Percentiles rank a stretch among this genome's conserved stretches.
Conservation (phyloP, 179 eudicot species). For the Spinacia oleracea region DNA sequence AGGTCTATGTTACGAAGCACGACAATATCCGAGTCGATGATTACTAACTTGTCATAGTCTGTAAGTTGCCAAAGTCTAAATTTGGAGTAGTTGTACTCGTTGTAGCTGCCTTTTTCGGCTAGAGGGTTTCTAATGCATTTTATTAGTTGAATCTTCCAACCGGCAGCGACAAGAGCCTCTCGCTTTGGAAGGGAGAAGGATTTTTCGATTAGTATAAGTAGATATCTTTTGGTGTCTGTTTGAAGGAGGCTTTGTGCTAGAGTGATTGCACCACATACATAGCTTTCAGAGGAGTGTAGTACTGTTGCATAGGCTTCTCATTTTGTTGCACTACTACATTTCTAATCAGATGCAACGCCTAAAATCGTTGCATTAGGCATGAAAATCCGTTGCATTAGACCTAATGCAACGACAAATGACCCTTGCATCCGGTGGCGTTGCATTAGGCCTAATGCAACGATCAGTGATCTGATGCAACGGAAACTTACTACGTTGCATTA, state of each 20-base stretch:
- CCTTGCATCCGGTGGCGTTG: no score
- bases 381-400: no score
- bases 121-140: constrained; percentile 74
- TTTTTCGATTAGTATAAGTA: constrained; percentile 72
- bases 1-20: constrained; percentile 71
- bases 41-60: constrained; percentile 69
- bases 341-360: no score
- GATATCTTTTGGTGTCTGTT: constrained; percentile 74
- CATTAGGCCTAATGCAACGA: no score
- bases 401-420: no score
- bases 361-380: no score
- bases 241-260: constrained; percentile 75
- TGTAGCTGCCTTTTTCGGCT: constrained; percentile 67
- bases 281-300: constrained; percentile 78
- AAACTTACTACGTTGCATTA: no score
- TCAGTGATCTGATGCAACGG: no score
- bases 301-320: constrained; percentile 89
- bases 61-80: constrained; percentile 90
- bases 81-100: constrained; percentile 92
- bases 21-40: constrained; percentile 79
- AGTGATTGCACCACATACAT: constrained; percentile 90
- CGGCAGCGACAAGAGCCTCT: constrained; percentile 58
- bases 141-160: constrained; percentile 81
- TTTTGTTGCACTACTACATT: no score
- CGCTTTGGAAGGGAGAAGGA: constrained; percentile 63